phyloP scores from a whole-genome alignment of 371 early-diverging fungal species.

The Rhizopus delemar region DNA sequence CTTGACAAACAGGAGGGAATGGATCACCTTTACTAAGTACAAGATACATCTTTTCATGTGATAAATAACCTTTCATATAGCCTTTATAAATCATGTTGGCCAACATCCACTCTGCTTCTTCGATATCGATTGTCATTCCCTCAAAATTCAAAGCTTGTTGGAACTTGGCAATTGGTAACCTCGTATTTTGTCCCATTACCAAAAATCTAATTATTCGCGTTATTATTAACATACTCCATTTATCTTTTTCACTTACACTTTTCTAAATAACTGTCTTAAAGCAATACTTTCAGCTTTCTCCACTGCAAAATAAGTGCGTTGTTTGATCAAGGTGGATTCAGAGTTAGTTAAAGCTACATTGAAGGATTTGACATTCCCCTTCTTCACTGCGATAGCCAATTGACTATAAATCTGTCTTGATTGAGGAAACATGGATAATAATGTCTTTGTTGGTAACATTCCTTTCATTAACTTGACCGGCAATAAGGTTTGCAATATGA shows the following conservation, averaged over 20 bases:
- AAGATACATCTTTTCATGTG: conserved; percentile 73
- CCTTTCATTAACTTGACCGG: conserved; percentile 73
- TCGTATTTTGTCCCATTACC: conserved; percentile 44
- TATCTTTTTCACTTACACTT: conserved; percentile 59
- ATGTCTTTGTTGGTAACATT: conserved; percentile 57
- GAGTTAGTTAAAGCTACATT: conserved; percentile 56
- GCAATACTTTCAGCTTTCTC: conserved; percentile 74
- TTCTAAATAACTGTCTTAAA: conserved; percentile 74
- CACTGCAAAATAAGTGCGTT: conserved; percentile 78
- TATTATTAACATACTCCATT: background rate
- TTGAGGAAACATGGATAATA: conserved; percentile 63
- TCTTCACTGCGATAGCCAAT: conserved; percentile 62
- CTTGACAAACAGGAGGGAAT: conserved; percentile 62
- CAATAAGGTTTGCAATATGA: conserved; percentile 75
- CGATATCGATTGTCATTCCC: conserved; percentile 44
- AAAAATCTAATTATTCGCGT: conserved; percentile 48
- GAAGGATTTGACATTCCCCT: conserved; percentile 73
- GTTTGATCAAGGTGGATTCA: conserved; percentile 58
- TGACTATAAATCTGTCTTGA: conserved; percentile 57
- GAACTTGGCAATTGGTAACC: conserved; percentile 59
- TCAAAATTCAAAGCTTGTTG: conserved; percentile 54
- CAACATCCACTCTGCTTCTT: conserved; percentile 60
- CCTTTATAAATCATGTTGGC: conserved; percentile 83
- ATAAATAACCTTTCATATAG: conserved; percentile 84
- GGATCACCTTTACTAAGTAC: conserved; percentile 79